Conservation (phyloP, 106 monocot genomes). For the Chionographis japonica region DNA sequence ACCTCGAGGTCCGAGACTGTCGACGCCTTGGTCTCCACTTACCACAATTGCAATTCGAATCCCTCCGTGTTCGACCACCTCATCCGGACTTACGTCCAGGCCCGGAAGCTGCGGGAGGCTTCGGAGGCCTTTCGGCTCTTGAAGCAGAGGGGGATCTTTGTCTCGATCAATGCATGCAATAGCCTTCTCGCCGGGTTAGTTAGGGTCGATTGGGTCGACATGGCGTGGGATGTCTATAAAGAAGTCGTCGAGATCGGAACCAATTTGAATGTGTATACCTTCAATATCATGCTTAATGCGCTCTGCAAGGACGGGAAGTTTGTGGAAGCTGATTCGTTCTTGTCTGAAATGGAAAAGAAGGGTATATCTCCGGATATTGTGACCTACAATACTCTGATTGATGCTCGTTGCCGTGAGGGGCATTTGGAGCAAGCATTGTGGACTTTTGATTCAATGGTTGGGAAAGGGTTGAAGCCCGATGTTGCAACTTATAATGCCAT, state of each 20-base stretch:
- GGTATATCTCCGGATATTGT: slow-evolving; percentile 77
- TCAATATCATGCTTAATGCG: slow-evolving; percentile 88
- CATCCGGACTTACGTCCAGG: slow-evolving; percentile 82
- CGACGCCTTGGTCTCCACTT: slow-evolving; percentile 24
- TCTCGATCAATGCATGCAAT: slow-evolving; percentile 75
- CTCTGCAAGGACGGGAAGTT: slow-evolving; percentile 62
- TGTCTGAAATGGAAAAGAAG: slow-evolving; percentile 73
- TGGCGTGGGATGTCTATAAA: slow-evolving; percentile 52
- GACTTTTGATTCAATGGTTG: slow-evolving; percentile 45
- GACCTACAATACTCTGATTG: slow-evolving; percentile 75
- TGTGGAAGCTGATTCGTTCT: slow-evolving; percentile 27
- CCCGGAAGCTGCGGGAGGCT: slow-evolving; percentile 79
- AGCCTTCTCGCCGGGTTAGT: slow-evolving; percentile 71
- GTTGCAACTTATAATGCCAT: slow-evolving; percentile 67
- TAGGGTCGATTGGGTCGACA: slow-evolving; percentile 50
- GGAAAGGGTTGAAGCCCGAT: slow-evolving; percentile 65
- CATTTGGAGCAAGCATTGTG: slow-evolving; percentile 45
- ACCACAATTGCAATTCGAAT: slow-evolving; percentile 5
- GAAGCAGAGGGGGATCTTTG: slow-evolving; percentile 23
- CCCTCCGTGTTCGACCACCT: slow-evolving; percentile 60
- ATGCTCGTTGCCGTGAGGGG: slow-evolving; percentile 50
- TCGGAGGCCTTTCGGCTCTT: slow-evolving; percentile 56
- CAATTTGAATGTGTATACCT: slow-evolving; percentile 58
- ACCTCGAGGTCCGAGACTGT: slow-evolving; percentile 50
- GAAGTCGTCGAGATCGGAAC: slow-evolving; percentile 38